These are phyloP conservation scores for Verticillium isaacii DNA, from an alignment of 2,329 filamentous ascomycete genomes.

Conservation along the genomic window DNA sequence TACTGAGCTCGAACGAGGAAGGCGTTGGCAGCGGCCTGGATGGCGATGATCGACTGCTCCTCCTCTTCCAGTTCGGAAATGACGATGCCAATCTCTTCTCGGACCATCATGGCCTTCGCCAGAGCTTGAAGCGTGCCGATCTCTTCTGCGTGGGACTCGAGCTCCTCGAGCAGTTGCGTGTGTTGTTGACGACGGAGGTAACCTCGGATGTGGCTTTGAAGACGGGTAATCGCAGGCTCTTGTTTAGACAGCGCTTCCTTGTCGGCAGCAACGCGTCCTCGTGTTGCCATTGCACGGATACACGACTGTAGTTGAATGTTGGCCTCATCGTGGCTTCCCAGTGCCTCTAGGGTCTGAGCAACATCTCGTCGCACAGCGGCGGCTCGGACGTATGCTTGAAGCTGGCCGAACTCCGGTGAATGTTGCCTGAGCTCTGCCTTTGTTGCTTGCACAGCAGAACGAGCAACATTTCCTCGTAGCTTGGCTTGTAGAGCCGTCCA, in stretches of 20 bases:
- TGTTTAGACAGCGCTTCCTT: conserved; percentile 54
- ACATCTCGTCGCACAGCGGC: conserved; percentile 49
- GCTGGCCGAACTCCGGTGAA: conserved; percentile 32
- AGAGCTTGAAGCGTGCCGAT: conserved; percentile 70
- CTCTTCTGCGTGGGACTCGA: conserved; percentile 63
- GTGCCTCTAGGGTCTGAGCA: conserved; percentile 38
- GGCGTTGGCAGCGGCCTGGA: conserved; percentile 72
- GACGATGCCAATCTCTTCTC: conserved; percentile 67
- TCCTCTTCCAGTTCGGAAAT: conserved; percentile 76
- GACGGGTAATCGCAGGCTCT: conserved; percentile 47
- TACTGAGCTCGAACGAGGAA: conserved; percentile 71
- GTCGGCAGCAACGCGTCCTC: conserved; percentile 43
- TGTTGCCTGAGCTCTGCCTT: conserved; percentile 44
- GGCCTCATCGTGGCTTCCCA: conserved; percentile 40
- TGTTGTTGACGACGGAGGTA: conserved; percentile 58
- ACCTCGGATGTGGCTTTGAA: conserved; percentile 68
- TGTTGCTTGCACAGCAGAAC: conserved; percentile 37
- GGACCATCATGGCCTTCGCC: conserved; percentile 72
- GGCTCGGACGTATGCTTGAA: conserved; percentile 51
- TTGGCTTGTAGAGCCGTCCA: conserved; percentile 47
- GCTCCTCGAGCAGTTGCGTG: conserved; percentile 59
- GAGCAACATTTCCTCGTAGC: conserved; percentile 42
- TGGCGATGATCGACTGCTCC: conserved; percentile 68
- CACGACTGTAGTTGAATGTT: conserved; percentile 52
- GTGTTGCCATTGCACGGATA: conserved; percentile 57